Evolutionary conservation across 306 rosid species (phyloP).

Genomic region (Phaseolus lunatus): DNA sequence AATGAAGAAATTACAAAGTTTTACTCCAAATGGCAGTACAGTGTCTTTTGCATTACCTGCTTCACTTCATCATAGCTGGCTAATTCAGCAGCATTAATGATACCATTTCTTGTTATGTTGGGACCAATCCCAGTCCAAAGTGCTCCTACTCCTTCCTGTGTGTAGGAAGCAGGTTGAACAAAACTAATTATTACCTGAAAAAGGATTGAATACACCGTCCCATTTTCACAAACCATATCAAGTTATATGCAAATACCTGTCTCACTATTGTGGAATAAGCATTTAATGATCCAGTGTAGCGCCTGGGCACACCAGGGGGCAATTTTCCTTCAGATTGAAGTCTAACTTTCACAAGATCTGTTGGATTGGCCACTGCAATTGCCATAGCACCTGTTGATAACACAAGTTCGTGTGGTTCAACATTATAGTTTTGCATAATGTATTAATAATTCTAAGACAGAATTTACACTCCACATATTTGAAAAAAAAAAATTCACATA

Average conservation of each 20-base stretch:
- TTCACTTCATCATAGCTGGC: constrained; percentile 99
- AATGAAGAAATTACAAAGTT: constrained; percentile 14
- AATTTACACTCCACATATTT: constrained; percentile 13
- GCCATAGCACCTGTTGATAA: constrained; percentile 76
- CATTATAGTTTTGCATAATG: constrained; percentile 11
- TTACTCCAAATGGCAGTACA: constrained; percentile 31
- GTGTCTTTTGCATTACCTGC: constrained; percentile 54
- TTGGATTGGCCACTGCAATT: constrained; percentile 88
- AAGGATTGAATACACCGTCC: not conserved
- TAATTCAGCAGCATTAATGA: constrained; percentile 96
- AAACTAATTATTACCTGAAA: constrained; percentile 13
- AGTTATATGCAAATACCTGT: constrained; percentile 64
- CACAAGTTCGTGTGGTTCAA: constrained; percentile 7
- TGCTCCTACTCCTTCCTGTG: constrained; percentile 87
- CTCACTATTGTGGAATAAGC: constrained; percentile 91
- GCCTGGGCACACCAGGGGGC: constrained; percentile 87
- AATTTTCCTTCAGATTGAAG: constrained; percentile 97
- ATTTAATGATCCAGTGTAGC: constrained; percentile 90
- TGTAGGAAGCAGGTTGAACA: constrained; percentile 32
- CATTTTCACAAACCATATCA: constrained; percentile 20
- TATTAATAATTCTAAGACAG: constrained; percentile 2
- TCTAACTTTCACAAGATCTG: constrained; percentile 96
- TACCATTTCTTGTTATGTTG: constrained; percentile 90
- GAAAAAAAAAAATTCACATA: constrained; percentile 18
- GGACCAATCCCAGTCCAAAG: constrained; percentile 99